phyloP scores from a whole-genome alignment of 306 rosid species.

The Glycine tomentella region DNA sequence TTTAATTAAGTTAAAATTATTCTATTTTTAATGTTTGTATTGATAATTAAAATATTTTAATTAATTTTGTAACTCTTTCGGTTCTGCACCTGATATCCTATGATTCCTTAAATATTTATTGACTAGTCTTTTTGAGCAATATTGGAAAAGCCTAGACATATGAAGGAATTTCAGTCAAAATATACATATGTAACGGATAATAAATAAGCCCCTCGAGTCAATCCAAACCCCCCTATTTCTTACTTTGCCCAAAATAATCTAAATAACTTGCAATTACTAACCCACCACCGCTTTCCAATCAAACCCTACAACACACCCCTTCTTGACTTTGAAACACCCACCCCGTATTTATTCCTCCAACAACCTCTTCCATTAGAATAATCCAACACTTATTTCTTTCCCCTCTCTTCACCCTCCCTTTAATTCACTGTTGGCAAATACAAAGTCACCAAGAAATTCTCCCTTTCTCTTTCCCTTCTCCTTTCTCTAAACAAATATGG shows the following conservation, averaged over 20 bases:
- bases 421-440: conserved; percentile 40
- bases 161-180: conserved; percentile 22
- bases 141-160: background rate
- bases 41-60: too few species aligned
- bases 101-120: background rate
- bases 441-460: background rate
- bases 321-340: conserved; percentile 71
- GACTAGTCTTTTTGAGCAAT: background rate
- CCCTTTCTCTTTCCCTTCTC: background rate
- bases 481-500: background rate
- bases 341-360: conserved; percentile 70
- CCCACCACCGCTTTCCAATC: conserved; percentile 84
- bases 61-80: too few species aligned
- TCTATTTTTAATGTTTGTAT: too few species aligned
- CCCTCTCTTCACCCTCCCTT: conserved; percentile 42
- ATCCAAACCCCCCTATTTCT: conserved; percentile 61
- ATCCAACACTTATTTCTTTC: conserved; percentile 57
- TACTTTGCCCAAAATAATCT: conserved; percentile 58
- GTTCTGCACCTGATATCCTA: too few species aligned
- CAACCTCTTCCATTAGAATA: conserved; percentile 79
- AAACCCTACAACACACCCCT: conserved; percentile 52
- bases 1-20: too few species aligned
- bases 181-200: conserved; percentile 37
- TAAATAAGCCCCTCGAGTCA: conserved; percentile 93
- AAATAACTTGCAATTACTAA: conserved; percentile 71